Evolutionary conservation across 2,329 filamentous ascomycete species (phyloP).

Genomic region (Diaporthe caulivora): DNA sequence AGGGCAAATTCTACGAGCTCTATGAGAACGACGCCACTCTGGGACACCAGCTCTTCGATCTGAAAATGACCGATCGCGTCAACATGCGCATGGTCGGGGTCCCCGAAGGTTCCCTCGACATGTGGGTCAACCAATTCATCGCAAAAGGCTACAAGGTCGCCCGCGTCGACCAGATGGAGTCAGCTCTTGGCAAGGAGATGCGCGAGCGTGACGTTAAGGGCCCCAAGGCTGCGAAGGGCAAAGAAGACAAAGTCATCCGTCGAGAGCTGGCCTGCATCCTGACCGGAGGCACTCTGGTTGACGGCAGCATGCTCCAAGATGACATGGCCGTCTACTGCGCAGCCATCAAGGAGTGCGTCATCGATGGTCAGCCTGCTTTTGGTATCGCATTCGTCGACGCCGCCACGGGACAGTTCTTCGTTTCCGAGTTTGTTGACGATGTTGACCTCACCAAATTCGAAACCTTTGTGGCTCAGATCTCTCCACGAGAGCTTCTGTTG

Average conservation of each 20-base stretch:
- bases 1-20: conserved; percentile 98
- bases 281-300: conserved; percentile 92
- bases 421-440: conserved; percentile 94
- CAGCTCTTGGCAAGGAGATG: conserved; percentile 97
- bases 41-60: conserved; percentile 94
- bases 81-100: conserved; percentile 99
- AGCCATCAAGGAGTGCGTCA: conserved; percentile 86
- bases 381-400: conserved; percentile 96
- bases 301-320: conserved; percentile 96
- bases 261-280: conserved; percentile 92
- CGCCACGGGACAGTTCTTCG: conserved; percentile 92
- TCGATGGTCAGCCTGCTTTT: conserved; percentile 83
- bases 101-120: conserved; percentile 92
- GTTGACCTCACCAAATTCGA: conserved; percentile 96
- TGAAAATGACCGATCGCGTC: conserved; percentile 97
- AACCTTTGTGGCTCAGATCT: conserved; percentile 92
- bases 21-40: conserved; percentile 98
- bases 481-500: conserved; percentile 87
- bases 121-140: conserved; percentile 98
- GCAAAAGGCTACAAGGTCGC: conserved; percentile 98
- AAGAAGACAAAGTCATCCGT: conserved; percentile 92
- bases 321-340: conserved; percentile 98
- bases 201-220: conserved; percentile 82
- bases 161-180: conserved; percentile 96
- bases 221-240: conserved; percentile 66